These are phyloP conservation scores for Trifolium repens DNA, from an alignment of 306 rosid species.

Conservation along the genomic window DNA sequence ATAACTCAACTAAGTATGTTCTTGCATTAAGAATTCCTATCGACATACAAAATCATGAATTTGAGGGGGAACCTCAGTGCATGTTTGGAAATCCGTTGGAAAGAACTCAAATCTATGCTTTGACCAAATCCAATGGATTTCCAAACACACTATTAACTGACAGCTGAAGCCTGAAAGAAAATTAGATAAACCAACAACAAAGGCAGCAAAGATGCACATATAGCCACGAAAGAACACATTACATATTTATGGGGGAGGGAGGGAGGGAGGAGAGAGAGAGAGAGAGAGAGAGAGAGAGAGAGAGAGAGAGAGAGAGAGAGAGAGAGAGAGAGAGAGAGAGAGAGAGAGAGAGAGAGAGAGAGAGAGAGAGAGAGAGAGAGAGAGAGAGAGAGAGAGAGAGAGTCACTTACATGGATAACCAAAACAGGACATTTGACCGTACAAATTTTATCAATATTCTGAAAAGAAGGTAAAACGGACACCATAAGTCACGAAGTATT, in stretches of 20 bases:
- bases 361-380: not conserved
- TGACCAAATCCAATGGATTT: constrained; percentile 1
- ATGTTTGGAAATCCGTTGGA: not conserved
- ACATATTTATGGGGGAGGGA: not conserved
- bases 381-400: not conserved
- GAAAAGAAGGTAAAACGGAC: constrained; percentile 40
- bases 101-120: not conserved
- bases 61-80: not conserved
- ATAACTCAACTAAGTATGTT: constrained; percentile 10
- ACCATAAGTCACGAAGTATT: constrained; percentile 22
- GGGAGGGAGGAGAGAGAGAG: no score
- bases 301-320: not conserved
- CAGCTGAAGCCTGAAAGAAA: constrained; percentile 18
- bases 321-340: not conserved
- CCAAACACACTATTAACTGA: not conserved
- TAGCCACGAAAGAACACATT: not conserved
- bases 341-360: not conserved
- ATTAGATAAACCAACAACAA: constrained; percentile 22
- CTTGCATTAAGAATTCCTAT: constrained; percentile 11
- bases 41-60: constrained; percentile 27
- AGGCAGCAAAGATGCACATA: constrained; percentile 2
- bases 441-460: constrained; percentile 88
- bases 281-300: not conserved
- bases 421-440: constrained; percentile 78
- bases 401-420: constrained; percentile 83